phyloP scores from a whole-genome alignment of 768 basidiomycete genomes.

The Hygrocybe coccinea region DNA sequence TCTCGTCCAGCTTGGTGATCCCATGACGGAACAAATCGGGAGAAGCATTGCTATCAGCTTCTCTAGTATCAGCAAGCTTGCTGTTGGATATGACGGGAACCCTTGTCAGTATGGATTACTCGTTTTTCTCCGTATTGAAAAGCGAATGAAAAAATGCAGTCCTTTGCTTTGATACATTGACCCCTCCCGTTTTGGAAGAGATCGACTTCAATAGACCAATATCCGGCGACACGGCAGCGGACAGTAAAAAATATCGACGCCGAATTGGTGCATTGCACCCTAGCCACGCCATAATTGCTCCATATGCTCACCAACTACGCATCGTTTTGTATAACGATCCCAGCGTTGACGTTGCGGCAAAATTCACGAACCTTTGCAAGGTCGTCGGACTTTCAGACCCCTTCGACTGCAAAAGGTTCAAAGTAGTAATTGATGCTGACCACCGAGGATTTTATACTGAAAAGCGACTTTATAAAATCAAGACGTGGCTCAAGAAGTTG shows the following conservation, averaged over 20 bases:
- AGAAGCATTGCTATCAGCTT: slow-evolving; percentile 52
- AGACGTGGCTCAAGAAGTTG: slow-evolving; percentile 40
- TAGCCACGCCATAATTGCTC: slow-evolving; percentile 56
- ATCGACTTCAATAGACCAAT: slow-evolving; percentile 53
- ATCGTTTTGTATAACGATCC: slow-evolving; percentile 51
- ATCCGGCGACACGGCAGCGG: slow-evolving; percentile 36
- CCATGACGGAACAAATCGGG: slow-evolving; percentile 46
- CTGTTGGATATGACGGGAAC: slow-evolving; percentile 56
- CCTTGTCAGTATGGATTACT: slow-evolving; percentile 48
- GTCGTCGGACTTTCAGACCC: slow-evolving; percentile 39
- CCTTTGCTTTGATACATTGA: slow-evolving; percentile 61
- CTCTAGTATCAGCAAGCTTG: slow-evolving; percentile 55
- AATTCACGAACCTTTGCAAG: slow-evolving; percentile 52
- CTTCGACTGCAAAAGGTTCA: slow-evolving; percentile 30
- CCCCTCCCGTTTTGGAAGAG: slow-evolving; percentile 60
- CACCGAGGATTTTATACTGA: slow-evolving; percentile 47
- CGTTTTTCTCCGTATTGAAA: slow-evolving; percentile 9
- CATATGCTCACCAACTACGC: slow-evolving; percentile 69
- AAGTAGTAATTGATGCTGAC: slow-evolving; percentile 42
- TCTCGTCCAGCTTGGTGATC: slow-evolving; percentile 54
- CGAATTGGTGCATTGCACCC: slow-evolving; percentile 55
- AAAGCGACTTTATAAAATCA: slow-evolving; percentile 44
- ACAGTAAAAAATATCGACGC: slow-evolving; percentile 47
- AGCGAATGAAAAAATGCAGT: slow-evolving; percentile 33
- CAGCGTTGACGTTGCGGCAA: slow-evolving; percentile 40